Conservation (phyloP, 2,329 filamentous ascomycete genomes). For the Colletotrichum lindemuthianum region DNA sequence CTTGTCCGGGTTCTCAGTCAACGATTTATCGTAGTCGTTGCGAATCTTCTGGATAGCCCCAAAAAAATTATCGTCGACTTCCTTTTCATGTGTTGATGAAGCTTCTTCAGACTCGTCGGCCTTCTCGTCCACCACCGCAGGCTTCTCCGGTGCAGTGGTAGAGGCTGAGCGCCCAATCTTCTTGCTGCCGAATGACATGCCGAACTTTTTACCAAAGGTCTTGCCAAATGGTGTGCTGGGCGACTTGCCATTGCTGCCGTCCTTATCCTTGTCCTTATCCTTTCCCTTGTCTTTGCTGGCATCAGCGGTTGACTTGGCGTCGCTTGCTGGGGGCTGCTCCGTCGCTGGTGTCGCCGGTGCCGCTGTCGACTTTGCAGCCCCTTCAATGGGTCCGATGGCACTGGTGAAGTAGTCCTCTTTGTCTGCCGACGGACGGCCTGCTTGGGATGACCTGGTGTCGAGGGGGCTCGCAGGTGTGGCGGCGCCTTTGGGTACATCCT, state of each 20-base stretch:
- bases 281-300: conserved; percentile 62
- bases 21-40: conserved; percentile 76
- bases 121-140: conserved; percentile 79
- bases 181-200: conserved; percentile 78
- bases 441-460: conserved; percentile 65
- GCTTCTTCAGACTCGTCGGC: conserved; percentile 70
- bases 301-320: conserved; percentile 35
- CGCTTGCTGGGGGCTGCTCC: conserved; percentile 60
- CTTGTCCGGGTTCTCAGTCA: conserved; percentile 64
- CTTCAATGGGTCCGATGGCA: conserved; percentile 60
- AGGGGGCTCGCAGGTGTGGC: conserved; percentile 56
- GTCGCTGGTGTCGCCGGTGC: conserved; percentile 58
- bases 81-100: conserved; percentile 73
- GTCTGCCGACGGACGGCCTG: conserved; percentile 70
- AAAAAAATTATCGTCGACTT: conserved; percentile 78
- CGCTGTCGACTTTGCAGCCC: conserved; percentile 56
- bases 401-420: conserved; percentile 83
- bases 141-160: conserved; percentile 75
- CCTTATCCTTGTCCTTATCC: conserved; percentile 56
- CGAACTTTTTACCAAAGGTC: conserved; percentile 79
- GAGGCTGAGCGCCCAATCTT: conserved; percentile 79
- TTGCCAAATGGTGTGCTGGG: conserved; percentile 78
- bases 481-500: conserved; percentile 59
- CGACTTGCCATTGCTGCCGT: conserved; percentile 64
- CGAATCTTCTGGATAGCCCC: conserved; percentile 79